Evolutionary conservation across 1,139 yeast species (phyloP), one percentile per base, ranked within the genome.

Genomic region (Sugiyamaella grinbergsii): DNA sequence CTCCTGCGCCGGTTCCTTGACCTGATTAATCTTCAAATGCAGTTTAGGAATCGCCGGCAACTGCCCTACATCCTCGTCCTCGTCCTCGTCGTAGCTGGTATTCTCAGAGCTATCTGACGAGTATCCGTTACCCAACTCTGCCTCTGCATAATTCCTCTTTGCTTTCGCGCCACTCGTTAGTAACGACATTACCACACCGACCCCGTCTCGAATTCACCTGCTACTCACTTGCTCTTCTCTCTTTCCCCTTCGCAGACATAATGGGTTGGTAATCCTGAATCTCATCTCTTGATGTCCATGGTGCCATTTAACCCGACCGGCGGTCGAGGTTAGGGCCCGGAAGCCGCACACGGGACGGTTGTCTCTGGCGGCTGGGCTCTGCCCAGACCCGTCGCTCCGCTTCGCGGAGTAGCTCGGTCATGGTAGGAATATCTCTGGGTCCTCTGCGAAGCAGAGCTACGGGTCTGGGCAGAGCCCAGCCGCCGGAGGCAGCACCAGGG

Each of bases 31-130:
- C 47, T 55, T 59, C 39, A 59, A 53, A 42, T 54, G 58, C 26
- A 59, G 47, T 54, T 60, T 61, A 20, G 64, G 64, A 23, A 61
- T 49, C 4, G 57, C 55, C n/a, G 59, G 57, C 31, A 53, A 33
- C 26, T 38, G 43, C 23, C 53, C 59, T 26, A 54, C 61, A 6
- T 52, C 45, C 20, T 32, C 45, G 13, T 41, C 60, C 16, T 58
- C 61, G 32, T 59, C 63, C 28, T 56, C 59, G 4, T 50, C 64
- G 28, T 60, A 62, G 49, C 61, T 59, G 7, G 64, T 59, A 42
- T 62, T 62, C 13, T 53, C 62, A 36, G 60, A 56, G 28, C 53
- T 53, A 29, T 58, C 61, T 16, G 59, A 53, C n/a, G 52, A 55
- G 19, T 54, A 58, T 10, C 42, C 51, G 6, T 43, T 49, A 22